Base-by-base conservation (phyloP, 352 stramenopile species). In the Blastocystis sp. region DNA sequence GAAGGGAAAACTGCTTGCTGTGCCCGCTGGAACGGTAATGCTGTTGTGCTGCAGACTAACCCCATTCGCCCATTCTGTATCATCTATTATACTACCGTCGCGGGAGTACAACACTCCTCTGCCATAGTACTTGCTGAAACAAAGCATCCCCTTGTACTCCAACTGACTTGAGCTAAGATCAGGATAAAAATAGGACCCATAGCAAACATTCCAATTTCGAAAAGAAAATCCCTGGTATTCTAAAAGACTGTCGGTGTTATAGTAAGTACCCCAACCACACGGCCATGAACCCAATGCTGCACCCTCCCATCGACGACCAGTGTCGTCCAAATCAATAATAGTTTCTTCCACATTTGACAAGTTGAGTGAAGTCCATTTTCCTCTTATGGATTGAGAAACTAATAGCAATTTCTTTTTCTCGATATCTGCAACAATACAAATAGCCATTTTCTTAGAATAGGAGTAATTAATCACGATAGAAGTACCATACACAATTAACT, bases 221-320 rank as follows among this genome's bases (percentile, higher is more conserved):
- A 66, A 84, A 11, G 53, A 55, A 29, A 84, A 84, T 8, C 73
- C 73, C 34, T 45, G 23, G 29, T 66, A 84, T 34, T 18, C 13
- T 5, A 68, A 34, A 29, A 26, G 2, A 41, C 68, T 84, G 39
- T 64, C 23, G 6, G 53, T 55, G 15, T 66, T 39, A 45, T 68
- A 84, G 53, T 68, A 84, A 11, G 29, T 18, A 18, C 73, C 73
- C 73, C 73, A 84, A 7, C 73, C 73, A 84, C 73, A 84, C 29
- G 73, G 73, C 34, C 39, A 66, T 37, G 9, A 18, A 3, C 43
- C 73, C n/a, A 66, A 34, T 23, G 26, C 26, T 15, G 64, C 73
- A 3, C 73, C 73, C 13, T 84, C 73, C 73, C 73, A 84, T 15
- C 73, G 45, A 11, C 47, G 18, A 20, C 73, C 73, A 15, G 20